A percentile compares a stretch with the other conserved stretches of the same genome.
Evolutionary conservation across 306 rosid species (phyloP).

Genomic region (Mimosa bimucronata): DNA sequence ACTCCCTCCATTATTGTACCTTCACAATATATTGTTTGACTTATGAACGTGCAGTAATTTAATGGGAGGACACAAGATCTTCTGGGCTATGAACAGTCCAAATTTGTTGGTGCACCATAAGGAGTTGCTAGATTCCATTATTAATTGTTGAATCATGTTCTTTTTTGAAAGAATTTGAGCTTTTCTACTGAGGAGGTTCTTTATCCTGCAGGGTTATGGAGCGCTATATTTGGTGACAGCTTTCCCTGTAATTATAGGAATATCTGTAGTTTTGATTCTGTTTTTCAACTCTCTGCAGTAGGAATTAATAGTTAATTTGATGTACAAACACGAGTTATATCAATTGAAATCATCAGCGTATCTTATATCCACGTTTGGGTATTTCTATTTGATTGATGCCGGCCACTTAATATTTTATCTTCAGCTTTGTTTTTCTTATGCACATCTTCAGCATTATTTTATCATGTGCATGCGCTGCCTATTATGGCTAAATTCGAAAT

Average conservation of each 20-base stretch:
- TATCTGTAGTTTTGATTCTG: slow-evolving; percentile 86
- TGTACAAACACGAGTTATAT: slow-evolving; percentile 18
- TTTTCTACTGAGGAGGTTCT: slow-evolving; percentile 41
- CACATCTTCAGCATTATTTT: background rate
- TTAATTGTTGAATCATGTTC: background rate
- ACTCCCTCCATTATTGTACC: background rate
- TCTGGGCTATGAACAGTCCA: slow-evolving; percentile 21
- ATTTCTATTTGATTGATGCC: slow-evolving; percentile 46
- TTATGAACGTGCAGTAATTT: background rate
- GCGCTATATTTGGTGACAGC: slow-evolving; percentile 88
- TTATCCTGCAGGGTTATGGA: slow-evolving; percentile 89
- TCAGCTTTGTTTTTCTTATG: background rate
- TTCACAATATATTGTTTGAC: slow-evolving; percentile 17
- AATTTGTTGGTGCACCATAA: slow-evolving; percentile 23
- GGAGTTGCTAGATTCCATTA: slow-evolving; percentile 11
- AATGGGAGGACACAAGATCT: background rate
- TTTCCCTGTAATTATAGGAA: slow-evolving; percentile 88
- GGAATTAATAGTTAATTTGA: slow-evolving; percentile 34
- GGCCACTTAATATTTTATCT: slow-evolving; percentile 44
- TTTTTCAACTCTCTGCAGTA: slow-evolving; percentile 93
- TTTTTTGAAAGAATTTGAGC: slow-evolving; percentile 19
- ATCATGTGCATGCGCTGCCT: background rate
- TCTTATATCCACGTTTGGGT: slow-evolving; percentile 31
- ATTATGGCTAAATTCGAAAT: background rate
- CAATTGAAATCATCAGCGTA: slow-evolving; percentile 4